Evolutionary conservation across 805 yeast genomes (phyloP).

Genomic region (Candida silvicultrix): DNA sequence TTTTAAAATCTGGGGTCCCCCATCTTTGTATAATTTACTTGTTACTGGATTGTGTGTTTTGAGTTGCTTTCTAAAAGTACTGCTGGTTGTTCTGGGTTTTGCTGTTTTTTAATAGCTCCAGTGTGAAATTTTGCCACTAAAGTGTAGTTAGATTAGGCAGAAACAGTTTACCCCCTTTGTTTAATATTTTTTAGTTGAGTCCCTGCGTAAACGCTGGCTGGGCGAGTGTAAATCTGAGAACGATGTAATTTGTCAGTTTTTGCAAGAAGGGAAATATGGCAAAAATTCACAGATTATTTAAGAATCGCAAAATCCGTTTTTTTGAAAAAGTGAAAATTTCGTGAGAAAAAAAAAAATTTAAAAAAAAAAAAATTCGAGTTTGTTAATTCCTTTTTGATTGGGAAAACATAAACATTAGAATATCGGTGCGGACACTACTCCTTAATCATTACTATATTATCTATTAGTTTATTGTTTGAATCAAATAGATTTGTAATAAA

Average conservation of each 20-base stretch:
- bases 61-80: background rate
- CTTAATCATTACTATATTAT: background rate
- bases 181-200: background rate
- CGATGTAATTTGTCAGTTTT: background rate
- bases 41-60: too few species aligned
- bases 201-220: background rate
- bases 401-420: background rate
- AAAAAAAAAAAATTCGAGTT: background rate
- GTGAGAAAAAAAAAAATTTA: background rate
- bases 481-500: background rate
- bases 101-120: background rate
- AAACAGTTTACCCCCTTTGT: background rate
- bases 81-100: background rate
- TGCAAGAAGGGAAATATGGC: background rate
- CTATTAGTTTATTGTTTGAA: background rate
- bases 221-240: background rate
- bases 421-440: background rate
- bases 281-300: slow-evolving; percentile 3
- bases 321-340: background rate
- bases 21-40: too few species aligned
- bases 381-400: slow-evolving; percentile 3
- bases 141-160: background rate
- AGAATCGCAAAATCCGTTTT: slow-evolving; percentile 6
- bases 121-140: background rate
- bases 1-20: too few species aligned